Base-by-base conservation (phyloP, 2,329 filamentous ascomycete genomes). In the Fusarium sp. region DNA sequence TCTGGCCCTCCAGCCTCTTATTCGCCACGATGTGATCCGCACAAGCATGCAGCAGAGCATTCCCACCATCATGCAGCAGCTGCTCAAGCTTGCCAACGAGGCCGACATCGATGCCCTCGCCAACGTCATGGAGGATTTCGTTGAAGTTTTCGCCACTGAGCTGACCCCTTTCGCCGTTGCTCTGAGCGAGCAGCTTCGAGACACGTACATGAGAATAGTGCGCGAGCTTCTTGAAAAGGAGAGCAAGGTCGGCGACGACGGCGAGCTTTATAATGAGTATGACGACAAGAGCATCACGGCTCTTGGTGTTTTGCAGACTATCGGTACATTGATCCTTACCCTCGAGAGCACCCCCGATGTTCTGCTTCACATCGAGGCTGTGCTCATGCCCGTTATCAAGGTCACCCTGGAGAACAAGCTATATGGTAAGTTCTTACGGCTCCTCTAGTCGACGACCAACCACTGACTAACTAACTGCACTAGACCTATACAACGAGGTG, bases 41-140 rank as follows among this genome's bases (percentile, higher is more conserved):
- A 89, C 88, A 36, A 95, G 91, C 77, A 98, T 99, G 95, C 93
- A 97, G 78, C 88, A 93, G 72, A 97, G 93, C 75, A 99, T 99
- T 66, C 93, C 95, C 14, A 96, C 96, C 71, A 98, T 99, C 71
- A 99, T 99, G 95, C 96, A 98, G 78, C 94, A 99, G 77, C 84
- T 99, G 13, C 83, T 99, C 50, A 98, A 98, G 79, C 82, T 99
- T 53, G 94, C 95, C 25, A 99, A 99, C 72, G 95, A 99, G 77
- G 95, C 96, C 55, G 95, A 99, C 73, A 94, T 99, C 43, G 95
- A 99, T 76, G 93, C 95, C 6, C 82, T 99, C 36, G 94, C 95
- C 19, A 98, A 98, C 71, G 95, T 99, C 35, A 99, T 99, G 95
- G 95, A 99, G 77, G 95, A 99, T 73, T 99, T 99, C 73, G 95